Evolutionary conservation across 2,329 filamentous ascomycete genomes (phyloP), one percentile per base, ranked within the genome.

Genomic region (Cordyceps javanica): DNA sequence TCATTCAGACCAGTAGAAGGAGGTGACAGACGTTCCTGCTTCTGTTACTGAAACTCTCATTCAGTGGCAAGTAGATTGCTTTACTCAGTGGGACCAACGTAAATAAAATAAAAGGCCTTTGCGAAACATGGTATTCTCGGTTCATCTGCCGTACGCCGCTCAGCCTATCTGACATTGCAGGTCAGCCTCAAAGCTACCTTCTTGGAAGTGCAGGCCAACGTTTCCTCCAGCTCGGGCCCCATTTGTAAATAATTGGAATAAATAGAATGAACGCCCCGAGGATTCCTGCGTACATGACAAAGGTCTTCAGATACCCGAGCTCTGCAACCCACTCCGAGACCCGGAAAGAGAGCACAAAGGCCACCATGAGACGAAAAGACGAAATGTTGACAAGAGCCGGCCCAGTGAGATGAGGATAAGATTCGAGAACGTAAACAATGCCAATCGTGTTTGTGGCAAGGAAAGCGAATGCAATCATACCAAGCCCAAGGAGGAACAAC

Each of bases 401-500:
- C 2, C 69, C 69, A 2, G 39, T 44, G 6, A 46, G 10, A 7
- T 34, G 46, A 7, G 70, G 70, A 46, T 68, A 70, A 46, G 66
- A 70, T 61, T 72, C 69, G 5, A 72, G 62, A 2, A 70, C 61
- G 44, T 65, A 70, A 9, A 70, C 70, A 60, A 66, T 68, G 50
- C 66, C 59, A 26, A 65, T 65, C 3, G 67, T 64, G 59, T 66
- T 63, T 7, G 62, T 60, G 16, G 65, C 63, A 7, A 70, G 58
- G 55, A 65, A 65, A 3, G 62, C 67, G n/a, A 69, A 68, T 3
- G 66, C 58, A 34, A 70, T 61, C n/a, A 72, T 52, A 51, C 66
- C 65, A 1, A 63, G 58, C 3, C 66, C 67, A 1, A 63, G 45
- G 4, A 70, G 59, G 28, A 69, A 61, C 1, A 69, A 44, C 0